Evolutionary conservation across 2,329 filamentous ascomycete species (phyloP), one percentile per base, ranked within the genome.

Genomic region (Calonectria hongkongensis): DNA sequence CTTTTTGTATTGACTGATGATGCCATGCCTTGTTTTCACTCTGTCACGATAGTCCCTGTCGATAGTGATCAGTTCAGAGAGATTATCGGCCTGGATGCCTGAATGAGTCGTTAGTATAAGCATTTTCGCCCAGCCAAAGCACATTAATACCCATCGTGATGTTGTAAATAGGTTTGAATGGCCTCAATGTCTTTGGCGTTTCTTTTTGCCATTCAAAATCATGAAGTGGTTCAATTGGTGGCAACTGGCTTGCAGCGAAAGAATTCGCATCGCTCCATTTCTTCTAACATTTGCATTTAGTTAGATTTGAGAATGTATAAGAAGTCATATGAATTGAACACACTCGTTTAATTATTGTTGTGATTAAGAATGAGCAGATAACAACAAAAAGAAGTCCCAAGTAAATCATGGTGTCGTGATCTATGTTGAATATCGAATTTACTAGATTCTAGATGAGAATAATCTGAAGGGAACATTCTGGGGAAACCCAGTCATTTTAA

Each of bases 51-150:
- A 64, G 15, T 64, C 18, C 15, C 47, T 15, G 18, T 64, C 60
- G 10, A 64, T 64, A 4, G 60, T 64, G 18, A 64, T 64, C 2
- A 64, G 41, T 15, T 64, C 60, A 33, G 60, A 64, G 3, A 45
- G 60, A 21, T 18, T 48, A 36, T 64, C 60, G 4, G 41, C 30
- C 21, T 30, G 41, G 16, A 64, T 64, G 12, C 60, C 60, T 64
- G 21, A 25, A 13, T 12, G 8, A 25, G 8, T 3, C 6, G 12
- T 48, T 48, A 48, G 21, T 12, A 12, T 25, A 12, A 48, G 6
- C 7, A 48, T 48, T 25, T 8, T 25, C 10, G n/a, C 4, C 30
- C 4, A 5, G 30, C 9, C 2, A n/a, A 13, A 48, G 1, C n/a
- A 12, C 5, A 25, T 10, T 4, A 8, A 25, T 48, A 48, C 45